These are phyloP conservation scores for Pneumocystis sp. DNA, from an alignment of 1,139 yeast species.

Conservation along the genomic window DNA sequence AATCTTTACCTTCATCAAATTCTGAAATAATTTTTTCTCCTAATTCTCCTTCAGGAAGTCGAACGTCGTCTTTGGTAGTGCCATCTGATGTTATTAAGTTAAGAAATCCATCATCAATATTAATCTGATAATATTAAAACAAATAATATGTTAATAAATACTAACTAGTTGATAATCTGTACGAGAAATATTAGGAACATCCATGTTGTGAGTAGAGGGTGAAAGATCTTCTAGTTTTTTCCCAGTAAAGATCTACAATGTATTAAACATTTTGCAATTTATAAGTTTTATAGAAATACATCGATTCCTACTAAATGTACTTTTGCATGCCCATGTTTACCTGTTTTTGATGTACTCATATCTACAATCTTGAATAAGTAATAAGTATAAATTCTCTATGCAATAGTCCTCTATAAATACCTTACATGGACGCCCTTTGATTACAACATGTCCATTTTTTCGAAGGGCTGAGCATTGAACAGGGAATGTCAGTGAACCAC, in stretches of 20 bases:
- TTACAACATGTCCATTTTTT: constrained; percentile 96
- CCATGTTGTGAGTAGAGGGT: constrained; percentile 99
- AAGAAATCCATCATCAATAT: constrained; percentile 96
- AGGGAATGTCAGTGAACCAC: constrained; percentile 98
- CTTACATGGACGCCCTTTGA: constrained; percentile 98
- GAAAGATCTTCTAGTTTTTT: constrained; percentile 99
- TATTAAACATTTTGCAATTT: not conserved
- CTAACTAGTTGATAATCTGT: constrained; percentile 69
- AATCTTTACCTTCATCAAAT: constrained; percentile 96
- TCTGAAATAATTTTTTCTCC: constrained; percentile 85
- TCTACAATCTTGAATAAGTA: constrained; percentile 51
- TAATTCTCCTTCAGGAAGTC: constrained; percentile 93
- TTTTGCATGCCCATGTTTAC: constrained; percentile 99
- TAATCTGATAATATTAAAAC: constrained; percentile 31
- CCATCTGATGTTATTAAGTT: constrained; percentile 94
- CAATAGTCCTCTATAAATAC: constrained; percentile 1
- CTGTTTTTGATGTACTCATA: constrained; percentile 99
- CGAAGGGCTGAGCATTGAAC: constrained; percentile 99
- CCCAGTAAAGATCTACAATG: constrained; percentile 65
- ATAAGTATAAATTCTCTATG: not conserved
- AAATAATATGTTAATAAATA: not conserved
- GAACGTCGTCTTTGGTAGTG: constrained; percentile 98
- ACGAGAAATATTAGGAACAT: constrained; percentile 95
- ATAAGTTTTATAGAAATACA: constrained; percentile 14
- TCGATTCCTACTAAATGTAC: constrained; percentile 98